Base-by-base conservation (phyloP, 176 grass and related monocot genomes). In the Bromus sterilis region DNA sequence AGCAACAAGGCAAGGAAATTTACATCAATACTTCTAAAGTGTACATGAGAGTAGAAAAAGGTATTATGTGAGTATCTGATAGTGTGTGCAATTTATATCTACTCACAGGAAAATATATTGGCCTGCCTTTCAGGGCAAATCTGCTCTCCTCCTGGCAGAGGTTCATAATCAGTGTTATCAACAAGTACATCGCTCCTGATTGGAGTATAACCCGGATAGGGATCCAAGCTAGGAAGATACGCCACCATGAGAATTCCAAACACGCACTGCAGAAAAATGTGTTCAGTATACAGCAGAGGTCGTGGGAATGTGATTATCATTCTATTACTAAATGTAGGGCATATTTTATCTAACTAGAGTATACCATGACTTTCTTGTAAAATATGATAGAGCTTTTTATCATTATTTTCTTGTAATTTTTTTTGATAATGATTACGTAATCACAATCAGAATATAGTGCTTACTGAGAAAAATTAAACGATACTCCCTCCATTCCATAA, bases 241-340 rank as follows among this genome's bases (percentile, higher is more conserved):
- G 87, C 76, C 82, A 99, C 80, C 77, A 95, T 87, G 60, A 99
- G 81, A 56, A 93, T 84, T 87, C 96, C 93, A 93, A 95, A 99
- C 39, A 99, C 66, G 23, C 95, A 77, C 96, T 99, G 86, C 76
- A 90, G 48, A 86, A 78, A 74, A 11, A 82, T 24, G 75, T 2
- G 23, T 78, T 86, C n/a, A 74, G 30, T 49, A 39, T 58, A 80
- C 41, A 14, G 28, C 16, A 41, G 30, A 53, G 31, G 57, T 64
- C n/a, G 31, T 26, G 30, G 51, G 76, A 64, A 63, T 48, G 61
- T 40, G 12, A 48, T 33, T 70, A 71, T 71, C 13, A 18, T 11
- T 71, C n/a, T 1, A 4, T 9, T 42, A 4, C 11, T 6, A 43
- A 43, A 71, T 13, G 7, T 71, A 28, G 7, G 23, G 13, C 4